Conservation (phyloP, 2,329 filamentous ascomycete genomes). For the Cladophialophora immunda region DNA sequence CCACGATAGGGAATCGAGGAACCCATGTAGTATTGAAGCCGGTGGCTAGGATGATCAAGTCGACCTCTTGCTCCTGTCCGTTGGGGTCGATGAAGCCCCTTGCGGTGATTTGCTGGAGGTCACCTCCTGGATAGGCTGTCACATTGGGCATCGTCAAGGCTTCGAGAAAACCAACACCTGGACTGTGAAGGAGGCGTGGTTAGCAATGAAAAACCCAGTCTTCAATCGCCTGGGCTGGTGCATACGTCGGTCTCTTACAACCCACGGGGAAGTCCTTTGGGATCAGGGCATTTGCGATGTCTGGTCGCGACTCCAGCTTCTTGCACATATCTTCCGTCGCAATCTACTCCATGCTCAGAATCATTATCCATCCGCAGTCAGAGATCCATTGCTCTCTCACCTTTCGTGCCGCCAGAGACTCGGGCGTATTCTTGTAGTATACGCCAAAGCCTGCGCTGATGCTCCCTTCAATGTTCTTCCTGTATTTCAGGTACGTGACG, state of each 20-base stretch:
- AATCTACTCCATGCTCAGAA: too few species aligned
- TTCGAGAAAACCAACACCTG: constrained; percentile 37
- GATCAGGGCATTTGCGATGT: constrained; percentile 57
- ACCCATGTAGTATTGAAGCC: constrained; percentile 37
- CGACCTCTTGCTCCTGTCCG: constrained; percentile 39
- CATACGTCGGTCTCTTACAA: constrained; percentile 50
- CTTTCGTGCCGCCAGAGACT: not conserved
- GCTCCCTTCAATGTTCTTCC: constrained; percentile 58
- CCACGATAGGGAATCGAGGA: constrained; percentile 32
- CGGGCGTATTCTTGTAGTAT: constrained; percentile 54
- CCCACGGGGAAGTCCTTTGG: constrained; percentile 54
- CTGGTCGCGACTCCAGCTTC: too few species aligned
- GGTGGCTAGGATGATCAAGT: constrained; percentile 36
- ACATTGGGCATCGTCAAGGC: constrained; percentile 56
- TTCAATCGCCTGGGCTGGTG: too few species aligned
- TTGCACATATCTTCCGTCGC: too few species aligned
- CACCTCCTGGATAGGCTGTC: constrained; percentile 48
- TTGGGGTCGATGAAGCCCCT: constrained; percentile 44
- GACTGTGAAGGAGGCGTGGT: too few species aligned
- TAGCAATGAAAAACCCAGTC: too few species aligned
- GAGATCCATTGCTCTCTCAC: too few species aligned
- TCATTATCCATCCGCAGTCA: too few species aligned
- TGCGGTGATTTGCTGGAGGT: constrained; percentile 48
- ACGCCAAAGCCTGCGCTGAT: constrained; percentile 62
- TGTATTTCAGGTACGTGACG: constrained; percentile 49